A percentile compares a stretch with the other conserved stretches of the same genome.
These are phyloP conservation scores for Ophiostoma perfectum DNA, from an alignment of 2,329 filamentous ascomycete genomes.

Conservation along the genomic window DNA sequence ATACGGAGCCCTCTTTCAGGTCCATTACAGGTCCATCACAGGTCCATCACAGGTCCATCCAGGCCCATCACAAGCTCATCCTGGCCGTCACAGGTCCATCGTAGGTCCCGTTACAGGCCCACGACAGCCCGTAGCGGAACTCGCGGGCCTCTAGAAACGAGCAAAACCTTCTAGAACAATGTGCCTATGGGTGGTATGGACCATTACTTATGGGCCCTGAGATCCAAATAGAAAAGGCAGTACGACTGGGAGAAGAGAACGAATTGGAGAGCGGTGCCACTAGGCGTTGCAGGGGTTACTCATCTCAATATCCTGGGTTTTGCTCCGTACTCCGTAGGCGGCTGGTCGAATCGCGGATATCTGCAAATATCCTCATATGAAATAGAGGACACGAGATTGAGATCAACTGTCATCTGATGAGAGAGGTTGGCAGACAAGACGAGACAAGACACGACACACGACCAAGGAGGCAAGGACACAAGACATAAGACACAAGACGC, in stretches of 20 bases:
- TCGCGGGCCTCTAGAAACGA: not conserved
- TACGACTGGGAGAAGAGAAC: not conserved
- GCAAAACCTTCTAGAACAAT: conserved; percentile 12
- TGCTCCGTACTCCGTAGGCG: not conserved
- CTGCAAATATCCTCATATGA: not conserved
- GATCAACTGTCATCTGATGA: conserved; percentile 3
- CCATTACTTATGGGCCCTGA: not conserved
- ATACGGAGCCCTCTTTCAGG: not conserved
- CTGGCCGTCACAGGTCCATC: not conserved
- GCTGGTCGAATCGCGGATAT: not conserved
- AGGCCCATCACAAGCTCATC: not conserved
- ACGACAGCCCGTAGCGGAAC: conserved; percentile 1
- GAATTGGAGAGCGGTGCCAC: not conserved
- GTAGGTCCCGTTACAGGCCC: not conserved
- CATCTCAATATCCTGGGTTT: not conserved
- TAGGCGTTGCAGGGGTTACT: conserved; percentile 4
- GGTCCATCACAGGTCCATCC: not conserved
- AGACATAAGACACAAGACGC: too few relatives aligned
- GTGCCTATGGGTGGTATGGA: not conserved
- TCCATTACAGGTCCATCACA: not conserved
- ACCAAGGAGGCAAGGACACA: not conserved
- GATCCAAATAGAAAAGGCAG: not conserved
- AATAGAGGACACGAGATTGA: not conserved
- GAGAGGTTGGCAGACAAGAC: not conserved
- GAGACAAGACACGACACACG: not conserved